These are phyloP conservation scores for Fusarium nelsonii DNA, from an alignment of 2,329 filamentous ascomycete species.

Conservation along the genomic window DNA sequence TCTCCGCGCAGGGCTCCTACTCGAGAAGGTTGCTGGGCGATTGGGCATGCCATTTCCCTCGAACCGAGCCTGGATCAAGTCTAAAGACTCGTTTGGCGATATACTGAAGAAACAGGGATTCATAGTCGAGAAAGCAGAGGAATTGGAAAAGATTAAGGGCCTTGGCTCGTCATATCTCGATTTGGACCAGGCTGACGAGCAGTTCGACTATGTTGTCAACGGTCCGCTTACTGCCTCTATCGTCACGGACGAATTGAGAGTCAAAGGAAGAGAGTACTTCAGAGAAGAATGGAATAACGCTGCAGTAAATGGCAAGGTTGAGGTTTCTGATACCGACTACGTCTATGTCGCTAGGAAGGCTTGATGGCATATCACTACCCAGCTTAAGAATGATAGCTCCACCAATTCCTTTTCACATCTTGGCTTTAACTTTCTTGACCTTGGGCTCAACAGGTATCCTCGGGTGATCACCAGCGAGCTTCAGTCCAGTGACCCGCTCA, in stretches of 20 bases:
- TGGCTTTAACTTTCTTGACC: conserved; percentile 54
- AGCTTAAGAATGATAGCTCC: no score
- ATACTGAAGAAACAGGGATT: conserved; percentile 49
- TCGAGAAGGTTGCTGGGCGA: conserved; percentile 47
- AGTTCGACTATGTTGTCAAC: conserved; percentile 47
- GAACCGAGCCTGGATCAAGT: conserved; percentile 49
- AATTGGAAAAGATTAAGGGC: conserved; percentile 47
- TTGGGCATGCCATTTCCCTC: conserved; percentile 47
- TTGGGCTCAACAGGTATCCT: conserved; percentile 60
- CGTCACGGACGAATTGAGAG: conserved; percentile 40
- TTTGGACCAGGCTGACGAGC: conserved; percentile 47
- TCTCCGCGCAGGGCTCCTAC: conserved; percentile 40
- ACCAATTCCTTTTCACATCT: conserved; percentile 51
- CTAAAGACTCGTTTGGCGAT: conserved; percentile 46
- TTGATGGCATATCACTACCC: conserved; percentile 1
- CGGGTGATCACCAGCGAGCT: conserved; percentile 68
- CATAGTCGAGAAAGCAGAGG: conserved; percentile 43
- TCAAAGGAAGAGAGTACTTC: conserved; percentile 47
- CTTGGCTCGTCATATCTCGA: conserved; percentile 40
- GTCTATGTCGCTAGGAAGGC: conserved; percentile 48
- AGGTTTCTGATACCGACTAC: conserved; percentile 48
- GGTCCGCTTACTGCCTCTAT: conserved; percentile 38
- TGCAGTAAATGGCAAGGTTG: conserved; percentile 49
- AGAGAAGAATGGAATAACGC: conserved; percentile 49
- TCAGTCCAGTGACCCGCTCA: conserved; percentile 79